Percentiles rank a stretch among this genome's conserved stretches.
Conservation (phyloP, 768 basidiomycete genomes). For the Lactarius quietus region DNA sequence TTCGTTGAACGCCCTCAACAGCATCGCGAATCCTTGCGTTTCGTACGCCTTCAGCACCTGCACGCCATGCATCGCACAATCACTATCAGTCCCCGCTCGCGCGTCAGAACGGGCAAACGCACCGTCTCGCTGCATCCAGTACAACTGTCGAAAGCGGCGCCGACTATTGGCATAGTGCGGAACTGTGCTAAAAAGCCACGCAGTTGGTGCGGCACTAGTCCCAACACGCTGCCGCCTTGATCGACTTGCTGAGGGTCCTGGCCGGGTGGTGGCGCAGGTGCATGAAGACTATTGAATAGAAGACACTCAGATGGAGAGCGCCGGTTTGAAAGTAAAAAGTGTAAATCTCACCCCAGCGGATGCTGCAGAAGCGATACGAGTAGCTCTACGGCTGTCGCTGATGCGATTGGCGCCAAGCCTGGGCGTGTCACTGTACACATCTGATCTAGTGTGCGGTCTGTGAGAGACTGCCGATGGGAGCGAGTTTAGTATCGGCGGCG, state of each 20-base stretch:
- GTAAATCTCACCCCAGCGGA: conserved; percentile 65
- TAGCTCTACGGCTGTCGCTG: conserved; percentile 89
- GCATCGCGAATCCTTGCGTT: conserved; percentile 71
- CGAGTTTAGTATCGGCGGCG: not conserved
- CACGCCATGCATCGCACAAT: too few relatives aligned
- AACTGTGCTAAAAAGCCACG: conserved; percentile 89
- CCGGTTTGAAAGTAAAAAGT: not conserved
- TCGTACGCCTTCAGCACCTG: conserved; percentile 87
- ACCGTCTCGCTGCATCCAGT: conserved; percentile 88
- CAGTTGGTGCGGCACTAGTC: conserved; percentile 90
- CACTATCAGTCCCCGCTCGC: not conserved
- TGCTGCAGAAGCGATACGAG: conserved; percentile 87
- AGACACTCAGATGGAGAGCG: not conserved
- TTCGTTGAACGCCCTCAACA: conserved; percentile 82
- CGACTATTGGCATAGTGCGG: conserved; percentile 76
- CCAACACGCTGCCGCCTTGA: conserved; percentile 55
- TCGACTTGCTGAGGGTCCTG: conserved; percentile 30
- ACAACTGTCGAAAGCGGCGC: conserved; percentile 82
- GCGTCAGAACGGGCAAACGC: conserved; percentile 27
- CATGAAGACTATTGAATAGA: conserved; percentile 44
- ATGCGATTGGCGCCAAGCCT: conserved; percentile 88
- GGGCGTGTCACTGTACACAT: conserved; percentile 99
- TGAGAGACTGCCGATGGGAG: conserved; percentile 46
- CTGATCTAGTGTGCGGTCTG: conserved; percentile 93
- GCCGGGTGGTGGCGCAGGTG: conserved; percentile 63